Percentiles rank a stretch among this genome's conserved stretches.
Conservation (phyloP, 768 basidiomycete genomes). For the Hericium rajendrae region DNA sequence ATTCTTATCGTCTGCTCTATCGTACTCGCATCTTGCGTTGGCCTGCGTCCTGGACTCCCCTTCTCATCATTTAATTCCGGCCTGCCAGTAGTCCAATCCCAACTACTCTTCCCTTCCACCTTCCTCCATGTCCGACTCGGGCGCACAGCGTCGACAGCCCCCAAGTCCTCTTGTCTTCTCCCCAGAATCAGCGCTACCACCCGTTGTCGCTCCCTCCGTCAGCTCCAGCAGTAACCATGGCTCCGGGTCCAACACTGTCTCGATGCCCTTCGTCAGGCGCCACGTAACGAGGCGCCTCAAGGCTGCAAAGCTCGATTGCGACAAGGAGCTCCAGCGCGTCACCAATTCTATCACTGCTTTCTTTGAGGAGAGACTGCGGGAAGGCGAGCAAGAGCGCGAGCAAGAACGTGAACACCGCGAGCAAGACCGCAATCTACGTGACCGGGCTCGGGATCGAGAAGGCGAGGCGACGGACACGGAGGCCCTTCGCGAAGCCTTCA, state of each 20-base stretch:
- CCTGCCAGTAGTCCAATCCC: background rate
- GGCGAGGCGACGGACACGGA: slow-evolving; percentile 30
- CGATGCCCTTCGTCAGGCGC: slow-evolving; percentile 86
- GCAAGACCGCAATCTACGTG: slow-evolving; percentile 30
- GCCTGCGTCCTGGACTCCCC: background rate
- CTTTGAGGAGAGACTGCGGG: slow-evolving; percentile 84
- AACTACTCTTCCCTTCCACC: slow-evolving; percentile 2
- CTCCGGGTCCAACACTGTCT: slow-evolving; percentile 66
- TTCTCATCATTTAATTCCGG: background rate
- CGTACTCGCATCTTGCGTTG: slow-evolving; percentile 1
- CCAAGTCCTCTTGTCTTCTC: slow-evolving; percentile 79
- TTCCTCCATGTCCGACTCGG: slow-evolving; percentile 24
- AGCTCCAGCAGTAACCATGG: slow-evolving; percentile 27
- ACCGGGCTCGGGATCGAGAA: slow-evolving; percentile 44
- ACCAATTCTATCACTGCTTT: slow-evolving; percentile 90
- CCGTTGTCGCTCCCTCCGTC: slow-evolving; percentile 18
- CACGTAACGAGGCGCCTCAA: slow-evolving; percentile 91
- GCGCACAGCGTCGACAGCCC: slow-evolving; percentile 30
- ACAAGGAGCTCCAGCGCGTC: slow-evolving; percentile 91
- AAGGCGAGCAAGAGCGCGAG: slow-evolving; percentile 59
- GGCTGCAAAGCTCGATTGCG: slow-evolving; percentile 92
- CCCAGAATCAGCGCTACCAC: slow-evolving; percentile 43
- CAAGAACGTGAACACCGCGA: slow-evolving; percentile 42
- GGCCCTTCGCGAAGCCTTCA: slow-evolving; percentile 49
- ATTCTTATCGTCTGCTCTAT: slow-evolving; percentile 5